phyloP scores from a whole-genome alignment of 495 filamentous ascomycete species.

The Arthonia radiata region DNA sequence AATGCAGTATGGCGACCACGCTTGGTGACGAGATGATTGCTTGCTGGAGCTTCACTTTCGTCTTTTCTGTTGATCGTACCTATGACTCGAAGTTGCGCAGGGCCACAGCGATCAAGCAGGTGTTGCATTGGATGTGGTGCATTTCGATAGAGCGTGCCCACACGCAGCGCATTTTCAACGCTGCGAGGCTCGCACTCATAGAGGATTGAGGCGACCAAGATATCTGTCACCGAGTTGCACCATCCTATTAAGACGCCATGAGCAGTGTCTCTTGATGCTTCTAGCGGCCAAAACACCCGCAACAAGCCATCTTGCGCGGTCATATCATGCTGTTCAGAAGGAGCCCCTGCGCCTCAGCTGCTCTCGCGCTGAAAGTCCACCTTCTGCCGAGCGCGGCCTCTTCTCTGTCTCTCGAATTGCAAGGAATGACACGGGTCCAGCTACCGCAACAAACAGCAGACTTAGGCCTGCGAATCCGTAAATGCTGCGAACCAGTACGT shows the following conservation, averaged over 20 bases:
- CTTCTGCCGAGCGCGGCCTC: constrained; percentile 63
- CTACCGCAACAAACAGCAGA: constrained; percentile 12
- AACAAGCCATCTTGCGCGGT: constrained; percentile 63
- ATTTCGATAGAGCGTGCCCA: constrained; percentile 61
- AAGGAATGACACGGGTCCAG: constrained; percentile 2
- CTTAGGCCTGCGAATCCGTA: constrained; percentile 16
- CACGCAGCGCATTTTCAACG: constrained; percentile 69
- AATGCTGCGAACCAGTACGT: constrained; percentile 57
- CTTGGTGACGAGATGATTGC: no score
- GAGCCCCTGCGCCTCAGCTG: constrained; percentile 84
- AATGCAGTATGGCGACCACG: no score
- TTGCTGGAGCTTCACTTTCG: no score
- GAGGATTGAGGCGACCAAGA: constrained; percentile 71
- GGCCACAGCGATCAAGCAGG: constrained; percentile 65
- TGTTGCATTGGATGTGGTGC: constrained; percentile 57
- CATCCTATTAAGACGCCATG: constrained; percentile 82
- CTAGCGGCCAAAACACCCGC: constrained; percentile 93
- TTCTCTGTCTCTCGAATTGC: constrained; percentile 11
- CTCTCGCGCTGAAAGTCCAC: constrained; percentile 83
- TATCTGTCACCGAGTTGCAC: constrained; percentile 74
- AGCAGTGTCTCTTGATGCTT: constrained; percentile 43
- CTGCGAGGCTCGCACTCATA: constrained; percentile 67
- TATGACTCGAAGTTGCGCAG: constrained; percentile 60
- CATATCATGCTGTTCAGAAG: constrained; percentile 55
- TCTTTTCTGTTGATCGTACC: constrained; percentile 46